Evolutionary conservation across 768 basidiomycete species (phyloP), one percentile per base, ranked within the genome.

Genomic region (Rhodotorula diobovata): DNA sequence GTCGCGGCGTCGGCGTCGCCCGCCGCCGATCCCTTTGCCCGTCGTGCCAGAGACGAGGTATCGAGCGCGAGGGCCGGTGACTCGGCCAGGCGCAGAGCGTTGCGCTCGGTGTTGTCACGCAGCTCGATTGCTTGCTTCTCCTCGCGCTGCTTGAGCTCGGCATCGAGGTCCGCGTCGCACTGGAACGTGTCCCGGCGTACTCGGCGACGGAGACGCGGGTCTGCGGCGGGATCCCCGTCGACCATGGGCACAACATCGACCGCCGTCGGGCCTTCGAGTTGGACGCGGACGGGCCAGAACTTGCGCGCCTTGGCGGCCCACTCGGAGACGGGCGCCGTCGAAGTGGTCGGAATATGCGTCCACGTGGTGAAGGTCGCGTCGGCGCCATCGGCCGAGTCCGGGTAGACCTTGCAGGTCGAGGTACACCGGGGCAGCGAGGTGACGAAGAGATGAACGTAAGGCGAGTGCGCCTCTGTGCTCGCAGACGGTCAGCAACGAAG

Each of bases 221-320:
- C 41, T 0, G 57, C 28, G 2, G n/a, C 0, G 2, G 45, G 23
- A 2, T 23, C 50, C 2, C 54, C 30, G 30, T 23, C 5, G n/a
- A 6, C 34, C 34, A 45, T 34, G 30, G 61, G 53, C 9, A 39
- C 34, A 51, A 60, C 12, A 35, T 61, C 59, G 30, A 39, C 21
- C 8, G 20, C 10, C 8, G n/a, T 34, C 16, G 72, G 53, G 23
- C 66, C 66, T 35, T 70, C 63, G 66, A 70, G 53, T 9, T 59
- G 61, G 34, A 74, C 69, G 25, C 68, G 62, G 15, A 70, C 66
- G 3, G 73, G 62, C 73, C 72, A 74, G 68, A 74, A 74, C 16
- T 59, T 53, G n/a, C 67, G 67, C 48, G 73, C 66, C 30, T 74
- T 74, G 62, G 66, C 67, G 8, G 62, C n/a, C 68, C 68, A 74